Percentiles rank a stretch among this genome's conserved stretches.
phyloP scores from a whole-genome alignment of 2,329 filamentous ascomycete genomes.

The Shiraia sp. region DNA sequence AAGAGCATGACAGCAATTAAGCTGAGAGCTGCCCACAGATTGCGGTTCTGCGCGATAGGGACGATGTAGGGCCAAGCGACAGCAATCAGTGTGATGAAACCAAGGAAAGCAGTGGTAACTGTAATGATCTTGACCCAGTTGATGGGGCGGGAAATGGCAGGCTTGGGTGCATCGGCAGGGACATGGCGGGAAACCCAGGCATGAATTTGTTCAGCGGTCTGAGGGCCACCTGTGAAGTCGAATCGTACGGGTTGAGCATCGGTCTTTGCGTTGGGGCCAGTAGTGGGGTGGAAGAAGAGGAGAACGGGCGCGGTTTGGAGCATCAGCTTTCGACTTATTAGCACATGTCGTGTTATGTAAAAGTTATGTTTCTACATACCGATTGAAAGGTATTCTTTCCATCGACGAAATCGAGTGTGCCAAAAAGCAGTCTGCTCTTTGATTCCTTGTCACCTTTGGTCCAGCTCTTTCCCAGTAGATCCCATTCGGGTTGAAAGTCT shows the following conservation, averaged over 20 bases:
- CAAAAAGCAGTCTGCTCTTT: constrained; percentile 75
- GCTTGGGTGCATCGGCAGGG: constrained; percentile 69
- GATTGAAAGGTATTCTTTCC: constrained; percentile 85
- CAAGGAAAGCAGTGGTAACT: constrained; percentile 69
- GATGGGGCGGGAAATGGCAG: constrained; percentile 77
- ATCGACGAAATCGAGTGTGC: constrained; percentile 83
- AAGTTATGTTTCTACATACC: constrained; percentile 55
- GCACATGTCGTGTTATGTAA: neutral
- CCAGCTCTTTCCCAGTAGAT: constrained; percentile 85
- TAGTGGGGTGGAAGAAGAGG: constrained; percentile 82
- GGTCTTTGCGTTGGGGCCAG: constrained; percentile 74
- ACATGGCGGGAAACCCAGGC: constrained; percentile 79
- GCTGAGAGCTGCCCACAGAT: constrained; percentile 89
- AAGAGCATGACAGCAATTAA: constrained; percentile 89
- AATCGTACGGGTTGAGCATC: constrained; percentile 73
- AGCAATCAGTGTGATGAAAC: constrained; percentile 67
- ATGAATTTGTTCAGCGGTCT: constrained; percentile 77
- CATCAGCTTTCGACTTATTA: constrained; percentile 68
- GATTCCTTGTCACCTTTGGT: constrained; percentile 77
- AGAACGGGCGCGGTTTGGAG: constrained; percentile 94
- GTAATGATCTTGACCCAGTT: constrained; percentile 80
- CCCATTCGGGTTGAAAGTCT: constrained; percentile 94
- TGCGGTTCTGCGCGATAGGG: constrained; percentile 84
- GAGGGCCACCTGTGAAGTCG: constrained; percentile 78
- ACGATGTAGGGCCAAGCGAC: constrained; percentile 78